Percentiles rank a stretch among this genome's conserved stretches.
Conservation (phyloP, 768 basidiomycete genomes). For the Multifurca ochricompacta region DNA sequence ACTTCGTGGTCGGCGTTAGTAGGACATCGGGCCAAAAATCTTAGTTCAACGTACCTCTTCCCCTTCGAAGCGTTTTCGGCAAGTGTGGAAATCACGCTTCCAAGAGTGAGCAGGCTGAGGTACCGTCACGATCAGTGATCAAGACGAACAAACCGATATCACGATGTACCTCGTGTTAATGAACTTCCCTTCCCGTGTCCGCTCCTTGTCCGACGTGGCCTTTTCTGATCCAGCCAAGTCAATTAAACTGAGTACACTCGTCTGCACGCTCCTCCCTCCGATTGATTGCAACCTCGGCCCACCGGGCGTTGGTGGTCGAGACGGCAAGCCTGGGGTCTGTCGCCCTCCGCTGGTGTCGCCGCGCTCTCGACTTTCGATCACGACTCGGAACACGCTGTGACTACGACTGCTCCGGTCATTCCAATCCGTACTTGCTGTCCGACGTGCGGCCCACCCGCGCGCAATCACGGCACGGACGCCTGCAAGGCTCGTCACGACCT, state of each 20-base stretch:
- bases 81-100: slow-evolving; percentile 85
- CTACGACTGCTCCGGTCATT: slow-evolving; percentile 92
- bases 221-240: slow-evolving; percentile 96
- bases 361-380: slow-evolving; percentile 79
- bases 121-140: slow-evolving; percentile 2
- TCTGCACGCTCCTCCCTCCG: slow-evolving; percentile 75
- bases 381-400: slow-evolving; percentile 90
- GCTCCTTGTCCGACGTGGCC: slow-evolving; percentile 90
- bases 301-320: slow-evolving; percentile 40
- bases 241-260: slow-evolving; percentile 76
- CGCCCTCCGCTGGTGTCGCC: slow-evolving; percentile 44
- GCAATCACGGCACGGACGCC: slow-evolving; percentile 79
- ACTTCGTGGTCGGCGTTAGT: slow-evolving; percentile 29
- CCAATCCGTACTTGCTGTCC: slow-evolving; percentile 98
- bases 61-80: slow-evolving; percentile 79
- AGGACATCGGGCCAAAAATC: background rate
- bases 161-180: slow-evolving; percentile 75
- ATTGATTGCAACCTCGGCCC: slow-evolving; percentile 64
- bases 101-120: slow-evolving; percentile 80
- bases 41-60: slow-evolving; percentile 43
- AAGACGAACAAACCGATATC: background rate
- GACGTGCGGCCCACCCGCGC: slow-evolving; percentile 77
- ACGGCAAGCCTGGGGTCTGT: slow-evolving; percentile 44
- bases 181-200: slow-evolving; percentile 93
- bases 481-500: slow-evolving; percentile 87